These are phyloP conservation scores for Diaporthe batatas DNA, from an alignment of 2,329 filamentous ascomycete species.

Conservation along the genomic window DNA sequence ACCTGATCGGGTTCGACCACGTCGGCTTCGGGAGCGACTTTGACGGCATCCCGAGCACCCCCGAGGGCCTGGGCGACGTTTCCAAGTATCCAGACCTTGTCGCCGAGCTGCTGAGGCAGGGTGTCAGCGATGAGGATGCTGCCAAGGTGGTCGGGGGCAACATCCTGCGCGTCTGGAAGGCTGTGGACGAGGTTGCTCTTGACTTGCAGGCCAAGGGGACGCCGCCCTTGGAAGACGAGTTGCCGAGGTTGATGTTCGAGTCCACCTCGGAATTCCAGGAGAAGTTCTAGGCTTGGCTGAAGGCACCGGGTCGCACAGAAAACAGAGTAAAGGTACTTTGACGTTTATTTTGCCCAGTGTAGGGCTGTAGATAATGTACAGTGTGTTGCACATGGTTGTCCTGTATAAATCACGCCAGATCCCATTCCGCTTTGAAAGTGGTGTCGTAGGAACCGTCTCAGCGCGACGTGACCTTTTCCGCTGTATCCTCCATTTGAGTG, in stretches of 20 bases:
- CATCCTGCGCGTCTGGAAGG: conserved; percentile 84
- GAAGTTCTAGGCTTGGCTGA: not conserved
- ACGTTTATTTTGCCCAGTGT: not conserved
- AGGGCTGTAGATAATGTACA: conserved; percentile 31
- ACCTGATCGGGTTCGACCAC: conserved; percentile 86
- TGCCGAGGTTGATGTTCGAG: conserved; percentile 47
- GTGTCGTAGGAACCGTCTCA: not conserved
- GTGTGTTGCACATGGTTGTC: conserved; percentile 8
- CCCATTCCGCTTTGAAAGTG: not conserved
- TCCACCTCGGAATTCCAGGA: conserved; percentile 24
- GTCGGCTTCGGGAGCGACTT: conserved; percentile 93
- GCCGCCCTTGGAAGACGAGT: conserved; percentile 67
- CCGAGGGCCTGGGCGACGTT: conserved; percentile 85
- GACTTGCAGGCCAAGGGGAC: conserved; percentile 72
- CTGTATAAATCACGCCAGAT: not conserved
- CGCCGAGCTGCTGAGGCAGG: conserved; percentile 78
- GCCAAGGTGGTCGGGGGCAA: conserved; percentile 85
- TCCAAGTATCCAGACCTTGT: conserved; percentile 85
- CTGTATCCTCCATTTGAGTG: not conserved
- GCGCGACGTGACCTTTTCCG: not conserved
- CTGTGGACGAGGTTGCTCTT: conserved; percentile 79
- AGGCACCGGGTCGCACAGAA: no score
- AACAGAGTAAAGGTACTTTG: not conserved
- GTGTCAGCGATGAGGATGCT: conserved; percentile 80
- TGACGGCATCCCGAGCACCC: conserved; percentile 78